phyloP scores from a whole-genome alignment of 2,329 filamentous ascomycete species.

The Fusarium fujikuroi region DNA sequence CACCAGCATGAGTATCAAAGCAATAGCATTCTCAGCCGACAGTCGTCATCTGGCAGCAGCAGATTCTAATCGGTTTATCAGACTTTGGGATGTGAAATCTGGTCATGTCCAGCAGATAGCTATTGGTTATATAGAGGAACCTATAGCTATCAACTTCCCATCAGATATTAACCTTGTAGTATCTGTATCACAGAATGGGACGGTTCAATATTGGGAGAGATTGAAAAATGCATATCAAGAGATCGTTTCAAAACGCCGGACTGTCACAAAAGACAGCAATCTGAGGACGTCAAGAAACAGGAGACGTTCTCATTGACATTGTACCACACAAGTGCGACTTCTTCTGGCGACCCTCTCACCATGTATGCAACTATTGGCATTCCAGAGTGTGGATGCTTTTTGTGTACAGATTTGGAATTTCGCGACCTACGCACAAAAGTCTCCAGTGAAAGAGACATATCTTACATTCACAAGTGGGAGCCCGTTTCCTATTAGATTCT shows the following conservation, averaged over 20 bases:
- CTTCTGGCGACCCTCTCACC: background rate
- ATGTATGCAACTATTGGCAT: background rate
- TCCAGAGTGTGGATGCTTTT: no score
- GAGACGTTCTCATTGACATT: no score
- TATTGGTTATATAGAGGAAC: fast-evolving
- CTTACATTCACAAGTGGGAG: no score
- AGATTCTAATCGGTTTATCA: fast-evolving
- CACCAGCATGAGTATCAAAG: no score
- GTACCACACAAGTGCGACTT: no score
- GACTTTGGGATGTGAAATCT: background rate
- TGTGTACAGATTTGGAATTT: background rate
- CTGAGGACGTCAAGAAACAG: no score
- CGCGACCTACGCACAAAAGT: no score
- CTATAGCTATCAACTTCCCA: background rate
- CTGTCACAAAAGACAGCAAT: no score
- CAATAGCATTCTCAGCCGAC: fast-evolving
- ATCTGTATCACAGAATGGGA: fast-evolving
- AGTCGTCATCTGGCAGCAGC: background rate
- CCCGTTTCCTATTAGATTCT: no score
- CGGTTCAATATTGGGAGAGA: background rate
- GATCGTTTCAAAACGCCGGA: background rate
- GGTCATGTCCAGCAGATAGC: fast-evolving
- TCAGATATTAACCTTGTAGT: background rate
- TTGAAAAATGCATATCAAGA: fast-evolving
- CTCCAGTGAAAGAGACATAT: no score